phyloP scores from a whole-genome alignment of 768 basidiomycete genomes.

The Rhizopogon roseolus region DNA sequence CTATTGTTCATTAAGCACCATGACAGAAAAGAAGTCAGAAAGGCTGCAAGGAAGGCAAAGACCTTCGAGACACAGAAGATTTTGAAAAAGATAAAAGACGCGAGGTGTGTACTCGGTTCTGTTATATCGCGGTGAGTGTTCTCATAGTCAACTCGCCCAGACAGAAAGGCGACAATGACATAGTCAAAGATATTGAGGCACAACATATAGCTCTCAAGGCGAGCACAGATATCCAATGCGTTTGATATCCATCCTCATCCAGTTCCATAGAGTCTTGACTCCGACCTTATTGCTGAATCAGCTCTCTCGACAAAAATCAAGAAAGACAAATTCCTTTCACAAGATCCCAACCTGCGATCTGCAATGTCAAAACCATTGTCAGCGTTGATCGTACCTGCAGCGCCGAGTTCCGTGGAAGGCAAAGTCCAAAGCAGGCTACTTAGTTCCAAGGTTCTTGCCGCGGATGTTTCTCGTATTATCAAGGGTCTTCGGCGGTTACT shows the following conservation, averaged over 20 bases:
- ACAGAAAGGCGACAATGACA: constrained; percentile 31
- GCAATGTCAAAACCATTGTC: constrained; percentile 44
- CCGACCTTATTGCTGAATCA: constrained; percentile 53
- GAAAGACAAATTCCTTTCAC: constrained; percentile 61
- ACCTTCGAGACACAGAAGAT: constrained; percentile 76
- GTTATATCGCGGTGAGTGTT: not conserved
- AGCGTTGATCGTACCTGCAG: constrained; percentile 26
- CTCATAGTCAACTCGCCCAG: constrained; percentile 14
- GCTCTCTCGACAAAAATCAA: constrained; percentile 70
- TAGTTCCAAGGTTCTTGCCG: constrained; percentile 72
- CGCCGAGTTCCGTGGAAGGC: constrained; percentile 38
- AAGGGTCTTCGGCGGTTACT: constrained; percentile 43
- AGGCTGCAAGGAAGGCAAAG: constrained; percentile 77
- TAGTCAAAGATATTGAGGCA: constrained; percentile 45
- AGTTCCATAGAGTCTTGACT: constrained; percentile 45
- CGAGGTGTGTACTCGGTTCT: constrained; percentile 41
- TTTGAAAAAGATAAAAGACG: constrained; percentile 74
- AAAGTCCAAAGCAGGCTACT: constrained; percentile 71
- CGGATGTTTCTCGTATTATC: constrained; percentile 48
- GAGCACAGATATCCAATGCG: constrained; percentile 5
- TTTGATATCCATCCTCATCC: not conserved
- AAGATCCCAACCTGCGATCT: constrained; percentile 40
- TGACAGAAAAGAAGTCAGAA: constrained; percentile 64
- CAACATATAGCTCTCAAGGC: constrained; percentile 70
- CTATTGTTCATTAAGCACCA: constrained; percentile 53